phyloP scores from a whole-genome alignment of 2,329 filamentous ascomycete genomes.

The Aspergillus terreus region DNA sequence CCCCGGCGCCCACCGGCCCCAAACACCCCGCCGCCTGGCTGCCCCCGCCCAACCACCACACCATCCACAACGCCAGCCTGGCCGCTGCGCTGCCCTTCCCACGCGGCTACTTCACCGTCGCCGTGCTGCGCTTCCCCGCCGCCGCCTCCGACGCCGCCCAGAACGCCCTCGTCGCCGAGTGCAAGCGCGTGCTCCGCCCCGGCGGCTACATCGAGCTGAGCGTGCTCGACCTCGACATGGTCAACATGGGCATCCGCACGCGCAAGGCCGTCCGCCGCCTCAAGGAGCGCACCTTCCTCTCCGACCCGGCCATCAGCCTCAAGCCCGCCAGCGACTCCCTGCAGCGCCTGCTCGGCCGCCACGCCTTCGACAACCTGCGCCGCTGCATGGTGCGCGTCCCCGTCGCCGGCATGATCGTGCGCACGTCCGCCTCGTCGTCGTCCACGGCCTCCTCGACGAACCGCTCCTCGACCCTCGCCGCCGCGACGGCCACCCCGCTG shows the following conservation, averaged over 20 bases:
- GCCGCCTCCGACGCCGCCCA: slow-evolving; percentile 43
- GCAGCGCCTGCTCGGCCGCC: slow-evolving; percentile 43
- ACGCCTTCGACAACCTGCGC: slow-evolving; percentile 48
- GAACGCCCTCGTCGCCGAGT: slow-evolving; percentile 45
- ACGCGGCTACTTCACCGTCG: slow-evolving; percentile 44
- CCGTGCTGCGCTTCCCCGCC: slow-evolving; percentile 45
- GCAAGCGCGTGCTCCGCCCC: slow-evolving; percentile 46
- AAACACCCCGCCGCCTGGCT: slow-evolving; percentile 41
- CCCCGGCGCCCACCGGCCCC: slow-evolving; percentile 28
- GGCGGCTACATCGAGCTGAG: slow-evolving; percentile 49
- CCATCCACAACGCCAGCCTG: slow-evolving; percentile 39
- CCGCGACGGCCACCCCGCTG: slow-evolving; percentile 20
- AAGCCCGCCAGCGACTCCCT: slow-evolving; percentile 47
- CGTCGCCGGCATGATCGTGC: slow-evolving; percentile 43
- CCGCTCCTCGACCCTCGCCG: slow-evolving; percentile 27
- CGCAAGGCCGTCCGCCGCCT: slow-evolving; percentile 43
- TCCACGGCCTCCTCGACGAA: slow-evolving; percentile 32
- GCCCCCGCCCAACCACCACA: slow-evolving; percentile 42
- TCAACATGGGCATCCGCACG: slow-evolving; percentile 48
- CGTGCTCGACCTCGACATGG: slow-evolving; percentile 48
- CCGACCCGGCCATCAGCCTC: slow-evolving; percentile 41
- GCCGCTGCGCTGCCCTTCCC: slow-evolving; percentile 45
- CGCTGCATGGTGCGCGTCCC: slow-evolving; percentile 48
- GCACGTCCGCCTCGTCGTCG: slow-evolving; percentile 40
- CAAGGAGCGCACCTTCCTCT: slow-evolving; percentile 44